Conservation (phyloP, 208 protist genomes). For the Leishmania gerbilli region DNA sequence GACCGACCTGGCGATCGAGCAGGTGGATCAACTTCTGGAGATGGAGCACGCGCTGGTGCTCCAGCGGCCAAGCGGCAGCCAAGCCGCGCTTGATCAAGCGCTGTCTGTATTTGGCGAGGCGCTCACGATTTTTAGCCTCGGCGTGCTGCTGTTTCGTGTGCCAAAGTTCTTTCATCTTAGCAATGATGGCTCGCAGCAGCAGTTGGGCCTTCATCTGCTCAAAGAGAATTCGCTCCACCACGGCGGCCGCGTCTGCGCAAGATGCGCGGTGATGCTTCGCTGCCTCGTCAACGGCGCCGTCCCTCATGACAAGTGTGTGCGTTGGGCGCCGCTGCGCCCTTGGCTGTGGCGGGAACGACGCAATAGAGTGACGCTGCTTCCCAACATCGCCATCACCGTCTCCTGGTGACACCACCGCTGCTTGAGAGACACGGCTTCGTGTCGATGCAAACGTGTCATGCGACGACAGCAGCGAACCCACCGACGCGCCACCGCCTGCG, state of each 20-base stretch:
- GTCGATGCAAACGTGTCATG: not conserved
- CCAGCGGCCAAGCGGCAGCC: conserved; percentile 62
- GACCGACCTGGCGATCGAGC: conserved; percentile 65
- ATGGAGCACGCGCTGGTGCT: conserved; percentile 69
- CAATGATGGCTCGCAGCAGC: conserved; percentile 67
- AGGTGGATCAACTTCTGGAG: conserved; percentile 77
- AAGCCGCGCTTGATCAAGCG: conserved; percentile 30
- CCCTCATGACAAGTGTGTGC: conserved; percentile 10
- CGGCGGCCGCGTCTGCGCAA: conserved; percentile 32
- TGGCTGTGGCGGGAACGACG: not conserved
- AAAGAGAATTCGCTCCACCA: conserved; percentile 66
- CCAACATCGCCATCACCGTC: not conserved
- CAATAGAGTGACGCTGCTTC: not conserved
- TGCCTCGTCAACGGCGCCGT: not conserved
- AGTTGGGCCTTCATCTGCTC: conserved; percentile 84
- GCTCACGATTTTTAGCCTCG: conserved; percentile 42
- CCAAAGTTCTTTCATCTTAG: conserved; percentile 79
- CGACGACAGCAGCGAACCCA: not conserved
- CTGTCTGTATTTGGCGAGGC: conserved; percentile 37
- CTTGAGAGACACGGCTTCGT: not conserved
- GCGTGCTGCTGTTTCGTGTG: conserved; percentile 44
- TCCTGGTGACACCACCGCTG: not conserved
- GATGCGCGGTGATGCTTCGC: conserved; percentile 2
- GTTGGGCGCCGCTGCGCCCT: conserved; percentile 6
- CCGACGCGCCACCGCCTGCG: not conserved